Evolutionary conservation across 208 protist species (phyloP).

Genomic region (Acanthamoeba culbertsoni): DNA sequence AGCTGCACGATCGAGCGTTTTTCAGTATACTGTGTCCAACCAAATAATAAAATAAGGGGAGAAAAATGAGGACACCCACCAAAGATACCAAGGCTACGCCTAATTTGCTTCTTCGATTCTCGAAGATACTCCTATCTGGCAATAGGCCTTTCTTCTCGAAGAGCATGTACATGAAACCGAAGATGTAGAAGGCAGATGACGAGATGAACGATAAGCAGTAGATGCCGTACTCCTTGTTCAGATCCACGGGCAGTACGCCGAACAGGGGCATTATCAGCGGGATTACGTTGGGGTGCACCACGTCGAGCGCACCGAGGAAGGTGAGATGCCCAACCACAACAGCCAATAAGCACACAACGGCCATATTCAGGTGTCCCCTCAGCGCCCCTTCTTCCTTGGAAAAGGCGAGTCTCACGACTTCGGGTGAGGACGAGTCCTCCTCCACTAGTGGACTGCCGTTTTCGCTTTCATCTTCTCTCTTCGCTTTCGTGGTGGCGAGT

Average conservation of each 20-base stretch:
- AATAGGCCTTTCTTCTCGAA: not conserved
- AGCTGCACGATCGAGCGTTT: not conserved
- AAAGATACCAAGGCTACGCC: not conserved
- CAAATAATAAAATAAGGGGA: not conserved
- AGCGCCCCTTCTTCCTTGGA: too few species aligned
- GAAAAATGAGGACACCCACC: not conserved
- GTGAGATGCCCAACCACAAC: not conserved
- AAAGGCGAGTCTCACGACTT: not conserved
- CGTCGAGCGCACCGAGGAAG: not conserved
- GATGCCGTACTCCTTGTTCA: slow-evolving; percentile 22
- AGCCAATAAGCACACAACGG: not conserved
- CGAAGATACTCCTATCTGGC: not conserved
- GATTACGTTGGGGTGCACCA: not conserved
- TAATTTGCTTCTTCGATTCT: not conserved
- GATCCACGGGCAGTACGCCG: not conserved
- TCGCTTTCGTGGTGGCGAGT: not conserved
- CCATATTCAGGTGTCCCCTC: not conserved
- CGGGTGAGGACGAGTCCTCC: not conserved
- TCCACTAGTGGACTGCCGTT: not conserved
- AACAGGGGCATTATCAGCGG: not conserved
- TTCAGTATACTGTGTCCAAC: not conserved
- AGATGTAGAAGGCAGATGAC: slow-evolving; percentile 3
- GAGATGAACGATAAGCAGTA: not conserved
- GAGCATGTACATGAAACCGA: slow-evolving; percentile 28
- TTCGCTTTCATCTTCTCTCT: not conserved